Percentiles rank a stretch among this genome's conserved stretches.
Conservation (phyloP, 2,329 filamentous ascomycete species). For the Penicillium sumatraense region DNA sequence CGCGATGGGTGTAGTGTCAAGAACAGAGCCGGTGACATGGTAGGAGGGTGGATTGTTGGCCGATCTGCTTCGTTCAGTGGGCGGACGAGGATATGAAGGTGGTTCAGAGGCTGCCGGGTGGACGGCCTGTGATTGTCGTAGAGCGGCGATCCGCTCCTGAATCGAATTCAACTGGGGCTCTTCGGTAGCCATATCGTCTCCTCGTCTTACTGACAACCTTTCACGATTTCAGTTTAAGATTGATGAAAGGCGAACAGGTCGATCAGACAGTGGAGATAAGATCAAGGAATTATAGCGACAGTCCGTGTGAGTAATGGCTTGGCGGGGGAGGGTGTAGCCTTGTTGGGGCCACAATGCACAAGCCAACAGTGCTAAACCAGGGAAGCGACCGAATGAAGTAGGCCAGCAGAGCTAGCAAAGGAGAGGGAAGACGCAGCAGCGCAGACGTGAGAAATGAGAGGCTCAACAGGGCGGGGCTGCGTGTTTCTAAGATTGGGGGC, state of each 20-base stretch:
- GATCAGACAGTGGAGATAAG: constrained; percentile 14
- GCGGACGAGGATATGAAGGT: constrained; percentile 30
- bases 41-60: constrained; percentile 41
- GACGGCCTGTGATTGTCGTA: constrained; percentile 50
- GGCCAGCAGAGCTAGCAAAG: not conserved
- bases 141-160: constrained; percentile 51
- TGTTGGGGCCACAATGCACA: not conserved
- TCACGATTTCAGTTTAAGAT: not conserved
- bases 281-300: constrained; percentile 26
- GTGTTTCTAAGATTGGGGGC: constrained; percentile 2
- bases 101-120: constrained; percentile 36
- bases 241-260: not conserved
- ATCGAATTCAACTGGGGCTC: constrained; percentile 49
- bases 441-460: not conserved
- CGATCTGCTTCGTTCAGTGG: constrained; percentile 34
- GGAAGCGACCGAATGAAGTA: not conserved
- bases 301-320: constrained; percentile 26
- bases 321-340: constrained; percentile 20
- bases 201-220: too few species aligned
- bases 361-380: not conserved
- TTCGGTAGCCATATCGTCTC: constrained; percentile 40
- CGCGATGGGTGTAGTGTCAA: constrained; percentile 28
- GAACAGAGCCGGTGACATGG: constrained; percentile 35
- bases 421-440: not conserved
- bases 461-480: not conserved